Percentiles rank a stretch among this genome's conserved stretches.
phyloP scores from a whole-genome alignment of 2,329 filamentous ascomycete genomes.

The Dendrostoma leiphaemia region DNA sequence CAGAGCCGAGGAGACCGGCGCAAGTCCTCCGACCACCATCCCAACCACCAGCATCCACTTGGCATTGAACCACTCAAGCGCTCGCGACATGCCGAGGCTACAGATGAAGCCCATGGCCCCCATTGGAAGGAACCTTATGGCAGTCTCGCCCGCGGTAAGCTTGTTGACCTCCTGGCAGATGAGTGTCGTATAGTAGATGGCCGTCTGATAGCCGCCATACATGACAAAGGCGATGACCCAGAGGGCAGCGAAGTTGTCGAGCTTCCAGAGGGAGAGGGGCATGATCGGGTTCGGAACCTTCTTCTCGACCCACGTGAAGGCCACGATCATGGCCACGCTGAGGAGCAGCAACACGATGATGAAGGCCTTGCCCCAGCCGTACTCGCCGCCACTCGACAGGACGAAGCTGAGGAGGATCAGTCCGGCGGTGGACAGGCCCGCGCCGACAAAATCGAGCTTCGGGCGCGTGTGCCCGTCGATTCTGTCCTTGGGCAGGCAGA shows the following conservation, averaged over 20 bases:
- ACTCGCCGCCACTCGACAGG: conserved; percentile 42
- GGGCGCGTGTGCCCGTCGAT: conserved; percentile 30
- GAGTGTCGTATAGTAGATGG: conserved; percentile 41
- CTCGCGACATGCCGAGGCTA: conserved; percentile 32
- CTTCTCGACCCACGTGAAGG: conserved; percentile 39
- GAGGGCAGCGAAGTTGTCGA: conserved; percentile 42
- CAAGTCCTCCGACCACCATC: conserved; percentile 32
- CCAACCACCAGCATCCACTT: conserved; percentile 35
- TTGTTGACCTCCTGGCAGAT: conserved; percentile 38
- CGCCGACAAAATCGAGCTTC: conserved; percentile 39
- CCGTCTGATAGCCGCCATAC: conserved; percentile 40
- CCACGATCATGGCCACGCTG: conserved; percentile 34
- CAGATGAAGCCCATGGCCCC: conserved; percentile 35
- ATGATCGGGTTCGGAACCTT: conserved; percentile 43
- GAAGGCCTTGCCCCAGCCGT: conserved; percentile 43
- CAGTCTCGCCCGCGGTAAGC: conserved; percentile 36
- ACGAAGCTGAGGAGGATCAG: conserved; percentile 43
- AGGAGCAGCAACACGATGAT: conserved; percentile 40
- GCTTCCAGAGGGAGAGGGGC: conserved; percentile 43
- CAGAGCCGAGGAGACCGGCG: conserved; percentile 32
- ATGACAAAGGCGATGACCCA: conserved; percentile 43
- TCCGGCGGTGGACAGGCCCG: conserved; percentile 38
- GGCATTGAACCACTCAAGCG: conserved; percentile 36
- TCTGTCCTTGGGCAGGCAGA: conserved; percentile 37
- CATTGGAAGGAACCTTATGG: conserved; percentile 40